phyloP scores from a whole-genome alignment of 352 stramenopile species.

The Globisporangium okanoganense region DNA sequence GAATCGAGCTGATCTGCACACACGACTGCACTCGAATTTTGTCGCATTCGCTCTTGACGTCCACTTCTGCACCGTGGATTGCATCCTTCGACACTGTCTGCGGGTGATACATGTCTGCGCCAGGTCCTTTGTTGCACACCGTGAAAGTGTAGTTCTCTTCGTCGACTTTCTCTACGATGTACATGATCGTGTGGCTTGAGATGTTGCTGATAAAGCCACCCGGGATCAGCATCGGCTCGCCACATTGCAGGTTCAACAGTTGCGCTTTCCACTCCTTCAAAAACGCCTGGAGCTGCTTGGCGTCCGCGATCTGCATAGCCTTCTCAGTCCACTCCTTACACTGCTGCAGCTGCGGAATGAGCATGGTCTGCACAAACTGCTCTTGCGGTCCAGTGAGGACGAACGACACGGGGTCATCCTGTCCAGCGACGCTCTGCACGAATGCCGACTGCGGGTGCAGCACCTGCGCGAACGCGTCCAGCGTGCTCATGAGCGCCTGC shows the following conservation, averaged over 20 bases:
- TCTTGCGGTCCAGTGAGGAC: conserved; percentile 46
- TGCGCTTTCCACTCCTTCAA: conserved; percentile 68
- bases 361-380: conserved; percentile 37
- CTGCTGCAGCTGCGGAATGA: conserved; percentile 53
- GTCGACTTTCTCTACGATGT: conserved; percentile 72
- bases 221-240: conserved; percentile 57
- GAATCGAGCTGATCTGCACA: conserved; percentile 64
- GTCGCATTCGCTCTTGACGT: conserved; percentile 20
- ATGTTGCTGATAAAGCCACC: conserved; percentile 76
- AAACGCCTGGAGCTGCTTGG: conserved; percentile 61
- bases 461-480: conserved; percentile 36
- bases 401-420: conserved; percentile 40
- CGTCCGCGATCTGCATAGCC: conserved; percentile 51
- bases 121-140: conserved; percentile 87
- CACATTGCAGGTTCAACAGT: conserved; percentile 33
- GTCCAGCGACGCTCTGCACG: background rate
- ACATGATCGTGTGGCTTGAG: conserved; percentile 75
- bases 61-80: conserved; percentile 5
- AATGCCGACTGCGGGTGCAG: conserved; percentile 27
- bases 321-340: conserved; percentile 56
- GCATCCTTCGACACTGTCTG: conserved; percentile 21
- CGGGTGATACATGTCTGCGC: conserved; percentile 82
- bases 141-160: conserved; percentile 70
- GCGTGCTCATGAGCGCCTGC: conserved; percentile 51
- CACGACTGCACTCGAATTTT: conserved; percentile 83